Conservation (phyloP, 306 rosid species). For the Prunus davidiana region DNA sequence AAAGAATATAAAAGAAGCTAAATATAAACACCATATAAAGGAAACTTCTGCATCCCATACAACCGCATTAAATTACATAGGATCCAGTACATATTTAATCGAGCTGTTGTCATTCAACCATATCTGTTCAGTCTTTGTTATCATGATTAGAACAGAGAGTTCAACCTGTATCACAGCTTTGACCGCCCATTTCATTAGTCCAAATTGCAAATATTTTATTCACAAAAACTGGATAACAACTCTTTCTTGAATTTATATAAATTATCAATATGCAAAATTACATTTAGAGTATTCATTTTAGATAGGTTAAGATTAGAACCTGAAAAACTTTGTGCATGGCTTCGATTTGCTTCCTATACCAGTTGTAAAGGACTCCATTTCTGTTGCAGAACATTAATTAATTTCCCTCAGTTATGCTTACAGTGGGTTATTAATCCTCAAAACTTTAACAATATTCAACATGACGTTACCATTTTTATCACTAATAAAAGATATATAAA, state of each 20-base stretch:
- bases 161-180: constrained; percentile 85
- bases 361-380: constrained; percentile 74
- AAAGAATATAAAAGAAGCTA: constrained; percentile 28
- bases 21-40: constrained; percentile 25
- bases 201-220: constrained; percentile 47
- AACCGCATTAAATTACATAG: constrained; percentile 44
- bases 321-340: constrained; percentile 99
- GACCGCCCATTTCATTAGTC: constrained; percentile 66
- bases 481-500: constrained; percentile 5
- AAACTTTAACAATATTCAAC: constrained; percentile 35
- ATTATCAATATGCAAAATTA: constrained; percentile 40
- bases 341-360: constrained; percentile 98
- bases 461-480: constrained; percentile 21
- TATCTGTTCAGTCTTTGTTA: constrained; percentile 72
- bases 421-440: constrained; percentile 45
- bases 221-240: constrained; percentile 19
- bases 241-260: constrained; percentile 24
- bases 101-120: constrained; percentile 51
- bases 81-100: constrained; percentile 43
- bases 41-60: constrained; percentile 42
- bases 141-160: constrained; percentile 56
- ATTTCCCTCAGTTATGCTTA: constrained; percentile 63
- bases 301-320: constrained; percentile 95
- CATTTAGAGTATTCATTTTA: constrained; percentile 59
- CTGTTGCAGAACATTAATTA: constrained; percentile 95